Percentiles rank a stretch among this genome's conserved stretches.
phyloP scores from a whole-genome alignment of 192 early-diverging fungal species.

The Coemansia furcata region DNA sequence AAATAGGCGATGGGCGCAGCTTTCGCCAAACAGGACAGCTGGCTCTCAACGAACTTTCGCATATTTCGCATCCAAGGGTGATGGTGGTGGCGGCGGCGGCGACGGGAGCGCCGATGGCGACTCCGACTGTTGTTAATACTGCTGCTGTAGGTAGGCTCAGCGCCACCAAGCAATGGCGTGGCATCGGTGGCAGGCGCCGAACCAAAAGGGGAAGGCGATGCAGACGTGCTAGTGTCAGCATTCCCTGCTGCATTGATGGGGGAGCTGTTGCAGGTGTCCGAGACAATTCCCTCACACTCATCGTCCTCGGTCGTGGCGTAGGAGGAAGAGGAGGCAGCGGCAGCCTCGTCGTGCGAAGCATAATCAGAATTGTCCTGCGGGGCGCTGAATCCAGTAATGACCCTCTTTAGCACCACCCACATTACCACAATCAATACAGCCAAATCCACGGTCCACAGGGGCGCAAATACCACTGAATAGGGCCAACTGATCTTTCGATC shows the following conservation, averaged over 20 bases:
- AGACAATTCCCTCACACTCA: not conserved
- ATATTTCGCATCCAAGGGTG: slow-evolving; percentile 10
- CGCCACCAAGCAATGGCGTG: slow-evolving; percentile 18
- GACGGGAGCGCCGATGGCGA: slow-evolving; percentile 6
- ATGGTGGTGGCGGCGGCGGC: not conserved
- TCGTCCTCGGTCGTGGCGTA: slow-evolving; percentile 4
- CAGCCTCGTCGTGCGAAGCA: not conserved
- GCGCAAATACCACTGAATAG: slow-evolving; percentile 75
- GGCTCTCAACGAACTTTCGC: slow-evolving; percentile 12
- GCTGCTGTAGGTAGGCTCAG: not conserved
- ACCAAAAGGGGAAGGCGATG: not conserved
- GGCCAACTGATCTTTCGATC: slow-evolving; percentile 71
- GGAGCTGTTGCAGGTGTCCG: not conserved
- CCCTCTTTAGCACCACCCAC: slow-evolving; percentile 21
- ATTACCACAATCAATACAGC: slow-evolving; percentile 38
- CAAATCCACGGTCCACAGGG: slow-evolving; percentile 74
- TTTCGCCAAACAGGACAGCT: slow-evolving; percentile 15
- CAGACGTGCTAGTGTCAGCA: not conserved
- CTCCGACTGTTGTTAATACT: not conserved
- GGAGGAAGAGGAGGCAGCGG: not conserved
- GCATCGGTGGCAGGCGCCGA: slow-evolving; percentile 18
- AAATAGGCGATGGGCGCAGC: slow-evolving; percentile 51
- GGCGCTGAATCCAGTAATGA: slow-evolving; percentile 10
- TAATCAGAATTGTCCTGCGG: slow-evolving; percentile 1
- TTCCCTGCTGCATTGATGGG: slow-evolving; percentile 38